Percentiles rank a stretch among this genome's conserved stretches.
These are phyloP conservation scores for Lathyrus oleraceus DNA, from an alignment of 306 rosid species.

Conservation along the genomic window DNA sequence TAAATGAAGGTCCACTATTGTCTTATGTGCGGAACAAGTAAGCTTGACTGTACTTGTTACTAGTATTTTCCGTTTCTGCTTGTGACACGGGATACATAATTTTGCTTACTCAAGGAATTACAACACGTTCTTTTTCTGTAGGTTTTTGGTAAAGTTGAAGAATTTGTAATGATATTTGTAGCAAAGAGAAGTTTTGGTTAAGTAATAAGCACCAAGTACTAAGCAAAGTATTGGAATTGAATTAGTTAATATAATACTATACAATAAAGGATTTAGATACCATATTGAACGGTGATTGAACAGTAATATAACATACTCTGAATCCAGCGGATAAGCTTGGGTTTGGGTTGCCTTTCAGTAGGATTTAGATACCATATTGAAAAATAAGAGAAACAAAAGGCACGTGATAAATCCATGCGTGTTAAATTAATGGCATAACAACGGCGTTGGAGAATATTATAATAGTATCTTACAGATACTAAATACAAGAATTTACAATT, in stretches of 20 bases:
- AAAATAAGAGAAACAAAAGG: background rate
- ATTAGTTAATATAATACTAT: background rate
- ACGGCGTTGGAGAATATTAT: background rate
- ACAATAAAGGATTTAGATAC: background rate
- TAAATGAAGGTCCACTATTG: slow-evolving; percentile 72
- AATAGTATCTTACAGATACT: background rate
- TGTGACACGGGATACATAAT: background rate
- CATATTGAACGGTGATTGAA: too few relatives aligned
- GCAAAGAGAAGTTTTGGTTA: slow-evolving; percentile 15
- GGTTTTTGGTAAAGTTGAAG: slow-evolving; percentile 4
- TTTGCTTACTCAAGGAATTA: slow-evolving; percentile 2
- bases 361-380: background rate
- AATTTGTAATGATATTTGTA: background rate
- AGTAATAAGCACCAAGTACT: background rate
- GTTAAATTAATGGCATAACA: background rate
- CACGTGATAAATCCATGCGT: background rate
- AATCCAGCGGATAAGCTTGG: background rate
- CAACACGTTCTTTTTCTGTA: background rate
- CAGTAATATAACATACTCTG: background rate
- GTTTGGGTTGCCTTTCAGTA: background rate
- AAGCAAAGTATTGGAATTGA: slow-evolving; percentile 9
- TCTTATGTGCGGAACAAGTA: slow-evolving; percentile 78
- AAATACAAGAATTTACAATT: background rate
- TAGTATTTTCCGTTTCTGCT: slow-evolving; percentile 29
- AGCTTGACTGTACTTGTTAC: slow-evolving; percentile 15